These are phyloP conservation scores for Chaetomium sp. DNA, from an alignment of 2,329 filamentous ascomycete species.

Conservation along the genomic window DNA sequence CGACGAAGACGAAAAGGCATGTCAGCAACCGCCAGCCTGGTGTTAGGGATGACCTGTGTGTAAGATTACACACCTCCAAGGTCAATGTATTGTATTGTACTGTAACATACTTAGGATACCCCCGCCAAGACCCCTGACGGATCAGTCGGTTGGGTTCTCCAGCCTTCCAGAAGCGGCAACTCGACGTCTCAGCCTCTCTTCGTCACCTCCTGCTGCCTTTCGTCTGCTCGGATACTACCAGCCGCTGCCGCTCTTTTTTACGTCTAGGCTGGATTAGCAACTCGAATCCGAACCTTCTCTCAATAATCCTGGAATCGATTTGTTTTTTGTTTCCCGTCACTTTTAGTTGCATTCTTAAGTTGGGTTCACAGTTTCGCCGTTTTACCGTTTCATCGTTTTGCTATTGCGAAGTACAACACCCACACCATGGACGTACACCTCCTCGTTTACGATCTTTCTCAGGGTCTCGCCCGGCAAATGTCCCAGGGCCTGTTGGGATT, in stretches of 20 bases:
- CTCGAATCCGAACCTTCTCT: no score
- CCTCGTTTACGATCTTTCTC: constrained; percentile 72
- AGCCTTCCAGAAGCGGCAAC: constrained; percentile 16
- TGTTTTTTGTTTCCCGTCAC: no score
- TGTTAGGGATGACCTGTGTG: no score
- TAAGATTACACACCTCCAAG: no score
- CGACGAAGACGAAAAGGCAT: no score
- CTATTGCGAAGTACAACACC: neutral
- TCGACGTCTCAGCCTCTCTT: constrained; percentile 1
- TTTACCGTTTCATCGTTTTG: neutral
- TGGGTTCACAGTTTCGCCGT: neutral
- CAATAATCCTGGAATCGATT: no score
- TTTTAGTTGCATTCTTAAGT: no score
- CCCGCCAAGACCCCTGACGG: neutral
- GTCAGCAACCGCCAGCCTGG: no score
- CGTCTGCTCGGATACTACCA: neutral
- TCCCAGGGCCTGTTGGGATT: constrained; percentile 48
- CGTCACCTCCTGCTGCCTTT: constrained; percentile 21
- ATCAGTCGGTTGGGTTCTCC: constrained; percentile 5
- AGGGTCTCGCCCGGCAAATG: constrained; percentile 49
- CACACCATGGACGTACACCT: constrained; percentile 64
- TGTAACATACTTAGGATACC: neutral
- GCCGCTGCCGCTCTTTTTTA: neutral
- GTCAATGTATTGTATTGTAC: neutral
- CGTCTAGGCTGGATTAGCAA: neutral